Evolutionary conservation across 305 asterid genomes (phyloP).

Genomic region (Fraxinus nigra): DNA sequence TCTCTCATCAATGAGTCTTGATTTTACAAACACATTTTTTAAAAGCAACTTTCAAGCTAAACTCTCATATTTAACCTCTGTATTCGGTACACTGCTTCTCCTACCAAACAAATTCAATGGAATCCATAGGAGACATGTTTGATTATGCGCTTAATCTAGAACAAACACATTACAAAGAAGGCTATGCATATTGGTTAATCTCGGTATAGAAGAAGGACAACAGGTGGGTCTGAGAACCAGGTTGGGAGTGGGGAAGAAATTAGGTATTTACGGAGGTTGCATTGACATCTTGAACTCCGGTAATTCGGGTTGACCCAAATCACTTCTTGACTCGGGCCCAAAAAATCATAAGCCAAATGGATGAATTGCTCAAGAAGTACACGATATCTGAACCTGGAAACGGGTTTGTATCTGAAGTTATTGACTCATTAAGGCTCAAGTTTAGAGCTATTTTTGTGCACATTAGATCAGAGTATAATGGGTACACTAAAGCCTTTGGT

Average conservation of each 20-base stretch:
- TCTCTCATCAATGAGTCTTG: neutral
- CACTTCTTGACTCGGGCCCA: slow-evolving; percentile 51
- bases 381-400: slow-evolving; percentile 64
- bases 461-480: slow-evolving; percentile 54
- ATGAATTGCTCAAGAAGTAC: slow-evolving; percentile 53
- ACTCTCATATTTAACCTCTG: too few species aligned
- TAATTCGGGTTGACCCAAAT: slow-evolving; percentile 45
- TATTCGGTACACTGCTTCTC: neutral
- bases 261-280: slow-evolving; percentile 83
- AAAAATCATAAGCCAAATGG: slow-evolving; percentile 62
- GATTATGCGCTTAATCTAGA: slow-evolving; percentile 59
- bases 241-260: slow-evolving; percentile 67
- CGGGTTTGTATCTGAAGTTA: slow-evolving; percentile 50
- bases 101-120: slow-evolving; percentile 22
- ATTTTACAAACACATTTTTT: too few species aligned
- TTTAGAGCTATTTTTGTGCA: slow-evolving; percentile 60
- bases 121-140: slow-evolving; percentile 51
- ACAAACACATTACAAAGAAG: slow-evolving; percentile 59
- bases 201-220: slow-evolving; percentile 68
- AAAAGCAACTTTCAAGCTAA: too few species aligned
- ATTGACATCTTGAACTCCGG: slow-evolving; percentile 62
- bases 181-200: slow-evolving; percentile 56
- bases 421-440: slow-evolving; percentile 64
- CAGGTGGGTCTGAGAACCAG: slow-evolving; percentile 74
- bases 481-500: slow-evolving; percentile 50